A percentile compares a stretch with the other conserved stretches of the same genome.
Evolutionary conservation across 2,329 filamentous ascomycete genomes (phyloP).

Genomic region (Diaporthe citriasiana): DNA sequence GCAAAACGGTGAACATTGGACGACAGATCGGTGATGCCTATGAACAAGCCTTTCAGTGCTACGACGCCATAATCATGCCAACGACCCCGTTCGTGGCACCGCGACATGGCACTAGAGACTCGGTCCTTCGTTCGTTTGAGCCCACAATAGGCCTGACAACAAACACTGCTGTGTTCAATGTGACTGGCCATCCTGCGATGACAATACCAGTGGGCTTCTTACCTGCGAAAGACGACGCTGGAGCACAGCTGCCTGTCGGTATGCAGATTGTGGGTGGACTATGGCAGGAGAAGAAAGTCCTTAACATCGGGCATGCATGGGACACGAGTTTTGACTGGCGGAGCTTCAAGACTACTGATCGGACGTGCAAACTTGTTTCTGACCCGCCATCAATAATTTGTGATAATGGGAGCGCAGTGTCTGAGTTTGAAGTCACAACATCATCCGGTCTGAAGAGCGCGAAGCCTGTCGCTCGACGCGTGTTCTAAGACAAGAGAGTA

Average conservation of each 20-base stretch:
- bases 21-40: slow-evolving; percentile 63
- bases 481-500: neutral
- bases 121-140: slow-evolving; percentile 9
- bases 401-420: slow-evolving; percentile 51
- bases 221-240: slow-evolving; percentile 44
- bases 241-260: slow-evolving; percentile 62
- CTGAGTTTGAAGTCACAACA: neutral
- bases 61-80: slow-evolving; percentile 63
- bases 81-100: slow-evolving; percentile 52
- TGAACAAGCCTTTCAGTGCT: slow-evolving; percentile 55
- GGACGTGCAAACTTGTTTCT: neutral
- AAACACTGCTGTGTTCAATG: slow-evolving; percentile 71
- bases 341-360: neutral
- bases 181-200: slow-evolving; percentile 69
- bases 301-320: slow-evolving; percentile 59
- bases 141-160: slow-evolving; percentile 57
- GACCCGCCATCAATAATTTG: neutral
- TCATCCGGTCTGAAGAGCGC: slow-evolving; percentile 7
- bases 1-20: slow-evolving; percentile 64
- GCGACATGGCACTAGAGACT: neutral
- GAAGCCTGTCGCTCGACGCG: neutral
- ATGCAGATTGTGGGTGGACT: slow-evolving; percentile 68
- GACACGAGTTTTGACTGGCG: slow-evolving; percentile 23
- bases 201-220: slow-evolving; percentile 51
- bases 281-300: slow-evolving; percentile 64